Evolutionary conservation across 305 asterid species (phyloP).

Genomic region (Salvia sclarea): DNA sequence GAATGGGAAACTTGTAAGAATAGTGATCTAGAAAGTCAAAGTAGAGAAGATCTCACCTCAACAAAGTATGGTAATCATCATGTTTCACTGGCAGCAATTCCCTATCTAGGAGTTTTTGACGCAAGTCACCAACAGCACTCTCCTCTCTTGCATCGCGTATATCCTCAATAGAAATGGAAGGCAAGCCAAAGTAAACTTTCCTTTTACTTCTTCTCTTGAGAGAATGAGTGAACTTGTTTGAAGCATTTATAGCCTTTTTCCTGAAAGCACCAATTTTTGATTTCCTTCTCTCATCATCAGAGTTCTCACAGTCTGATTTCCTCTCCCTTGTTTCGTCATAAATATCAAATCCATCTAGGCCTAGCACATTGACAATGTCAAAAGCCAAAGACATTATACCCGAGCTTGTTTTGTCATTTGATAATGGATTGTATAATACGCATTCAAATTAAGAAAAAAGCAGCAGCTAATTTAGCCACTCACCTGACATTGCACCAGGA

Average conservation of each 20-base stretch:
- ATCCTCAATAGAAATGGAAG: slow-evolving; percentile 88
- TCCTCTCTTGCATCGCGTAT: slow-evolving; percentile 88
- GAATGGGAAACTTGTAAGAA: slow-evolving; percentile 4
- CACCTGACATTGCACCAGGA: slow-evolving; percentile 52
- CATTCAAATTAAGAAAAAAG: not conserved
- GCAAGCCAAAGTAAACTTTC: slow-evolving; percentile 80
- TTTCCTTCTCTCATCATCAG: slow-evolving; percentile 85
- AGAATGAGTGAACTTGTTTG: slow-evolving; percentile 89
- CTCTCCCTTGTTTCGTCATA: slow-evolving; percentile 74
- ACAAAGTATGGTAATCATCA: slow-evolving; percentile 88
- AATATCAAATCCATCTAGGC: slow-evolving; percentile 56
- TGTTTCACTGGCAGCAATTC: slow-evolving; percentile 75
- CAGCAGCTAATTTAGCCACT: slow-evolving; percentile 24
- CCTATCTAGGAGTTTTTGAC: slow-evolving; percentile 65
- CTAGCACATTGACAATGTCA: slow-evolving; percentile 21
- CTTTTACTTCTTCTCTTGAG: slow-evolving; percentile 86
- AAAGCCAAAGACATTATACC: not conserved
- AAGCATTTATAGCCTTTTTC: slow-evolving; percentile 86
- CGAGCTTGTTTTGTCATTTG: not conserved
- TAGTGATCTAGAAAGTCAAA: slow-evolving; percentile 16
- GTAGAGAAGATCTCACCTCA: slow-evolving; percentile 55
- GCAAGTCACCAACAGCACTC: slow-evolving; percentile 76
- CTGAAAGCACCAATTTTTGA: slow-evolving; percentile 67
- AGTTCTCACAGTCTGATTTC: slow-evolving; percentile 74
- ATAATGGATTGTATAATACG: not conserved